Conservation (phyloP, 1,284 basidiomycete species). For the Rhodotorula sp. region DNA sequence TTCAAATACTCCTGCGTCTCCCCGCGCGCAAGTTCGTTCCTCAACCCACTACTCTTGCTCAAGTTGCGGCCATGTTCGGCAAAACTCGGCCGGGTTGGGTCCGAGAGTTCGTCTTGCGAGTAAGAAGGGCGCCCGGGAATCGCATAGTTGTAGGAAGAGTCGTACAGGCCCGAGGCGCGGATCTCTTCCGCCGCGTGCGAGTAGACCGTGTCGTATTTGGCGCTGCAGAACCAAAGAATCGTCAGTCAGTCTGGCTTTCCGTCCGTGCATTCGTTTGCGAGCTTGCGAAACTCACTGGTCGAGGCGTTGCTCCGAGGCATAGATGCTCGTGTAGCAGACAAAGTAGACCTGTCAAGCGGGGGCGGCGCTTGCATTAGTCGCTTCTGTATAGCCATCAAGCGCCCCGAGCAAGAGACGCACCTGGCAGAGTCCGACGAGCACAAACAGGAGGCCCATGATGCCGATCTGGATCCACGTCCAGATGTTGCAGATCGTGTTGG, state of each 20-base stretch:
- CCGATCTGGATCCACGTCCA: constrained; percentile 91
- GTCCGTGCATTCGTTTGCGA: too few relatives aligned
- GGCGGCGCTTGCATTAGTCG: background rate
- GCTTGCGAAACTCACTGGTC: constrained; percentile 57
- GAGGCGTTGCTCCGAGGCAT: constrained; percentile 68
- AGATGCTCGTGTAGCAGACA: constrained; percentile 67
- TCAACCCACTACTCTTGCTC: constrained; percentile 4
- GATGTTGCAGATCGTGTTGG: constrained; percentile 73
- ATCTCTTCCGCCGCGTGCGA: constrained; percentile 57
- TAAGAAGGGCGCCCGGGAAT: constrained; percentile 1
- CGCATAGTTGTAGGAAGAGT: constrained; percentile 1
- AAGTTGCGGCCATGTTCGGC: background rate
- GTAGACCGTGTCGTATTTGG: constrained; percentile 73
- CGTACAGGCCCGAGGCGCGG: constrained; percentile 40
- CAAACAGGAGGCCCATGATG: constrained; percentile 81
- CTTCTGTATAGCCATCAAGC: background rate
- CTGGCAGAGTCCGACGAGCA: constrained; percentile 71
- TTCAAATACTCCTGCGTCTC: constrained; percentile 5
- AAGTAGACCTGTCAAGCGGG: constrained; percentile 61
- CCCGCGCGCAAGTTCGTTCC: constrained; percentile 23
- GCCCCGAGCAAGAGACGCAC: constrained; percentile 51
- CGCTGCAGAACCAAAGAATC: constrained; percentile 42
- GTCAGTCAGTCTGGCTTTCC: background rate
- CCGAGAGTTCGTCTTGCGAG: constrained; percentile 5
- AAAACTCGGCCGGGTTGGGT: background rate